Evolutionary conservation across 768 basidiomycete genomes (phyloP), one percentile per base, ranked within the genome.

Genomic region (Arthromyces matolae): DNA sequence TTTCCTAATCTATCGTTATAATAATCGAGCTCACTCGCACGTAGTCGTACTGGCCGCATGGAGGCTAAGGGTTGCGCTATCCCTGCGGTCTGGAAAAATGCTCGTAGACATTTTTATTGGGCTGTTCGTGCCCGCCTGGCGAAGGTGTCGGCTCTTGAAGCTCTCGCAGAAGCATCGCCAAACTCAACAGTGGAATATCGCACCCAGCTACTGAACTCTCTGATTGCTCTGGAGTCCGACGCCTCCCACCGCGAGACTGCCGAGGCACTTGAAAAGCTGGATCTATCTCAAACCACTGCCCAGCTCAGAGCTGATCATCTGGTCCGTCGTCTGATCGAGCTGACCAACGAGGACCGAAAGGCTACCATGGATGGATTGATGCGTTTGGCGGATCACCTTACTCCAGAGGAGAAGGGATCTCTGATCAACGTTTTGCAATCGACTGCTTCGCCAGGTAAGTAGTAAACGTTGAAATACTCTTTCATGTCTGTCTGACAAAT

Each of bases 21-120:
- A n/a, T 14, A 5, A 47, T 31, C 4, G 18, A 16, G 46, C 41
- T 20, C 12, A 12, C 31, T 32, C 52, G n/a, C 34, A 46, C 49
- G 48, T 60, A 95, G 93, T 68, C 91, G 94, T 39, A 79, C 82
- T 36, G 93, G 93, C 39, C 91, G 94, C 38, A 95, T 96, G 93
- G 91, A 96, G 69, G 94, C 94, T 22, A 97, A 97, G 71, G 93
- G 91, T 14, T 94, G 94, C 55, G 94, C 94, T 7, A 86, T 85
- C 52, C 76, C 90, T 16, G 75, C 82, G 23, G 79, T 84, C 37
- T 97, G 94, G 94, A 91, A 89, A 67, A 78, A 89, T 43, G 83
- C 93, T 46, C 84, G 92, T 50, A 80, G 93, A 51, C 78, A 84
- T 61, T 94, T 97, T 78, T 95, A 95, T 71, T 96, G 93, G 93